A percentile compares a stretch with the other conserved stretches of the same genome.
Evolutionary conservation across 192 early-diverging fungal genomes (phyloP).

Genomic region (Mortierella antarctica): DNA sequence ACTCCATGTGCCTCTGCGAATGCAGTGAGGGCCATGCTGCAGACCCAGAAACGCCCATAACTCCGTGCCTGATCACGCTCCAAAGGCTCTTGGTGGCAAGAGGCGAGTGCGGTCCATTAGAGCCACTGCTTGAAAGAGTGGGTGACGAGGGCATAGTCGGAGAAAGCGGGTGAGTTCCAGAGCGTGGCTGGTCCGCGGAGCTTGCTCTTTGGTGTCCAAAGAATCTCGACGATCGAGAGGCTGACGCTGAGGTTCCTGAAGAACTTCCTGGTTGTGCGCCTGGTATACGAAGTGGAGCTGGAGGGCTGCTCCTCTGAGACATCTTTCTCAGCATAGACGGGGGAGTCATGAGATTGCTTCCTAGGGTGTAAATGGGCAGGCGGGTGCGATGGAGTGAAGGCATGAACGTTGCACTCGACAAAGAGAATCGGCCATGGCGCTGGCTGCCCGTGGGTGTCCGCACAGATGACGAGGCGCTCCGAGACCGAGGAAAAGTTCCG

Average conservation of each 20-base stretch:
- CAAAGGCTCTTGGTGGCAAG: constrained; percentile 25
- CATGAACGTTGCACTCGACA: constrained; percentile 32
- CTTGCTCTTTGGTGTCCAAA: constrained; percentile 29
- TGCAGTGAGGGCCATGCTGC: constrained; percentile 28
- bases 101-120: constrained; percentile 24
- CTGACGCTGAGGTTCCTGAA: background rate
- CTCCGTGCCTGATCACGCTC: constrained; percentile 37
- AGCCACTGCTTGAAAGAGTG: background rate
- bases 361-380: constrained; percentile 27
- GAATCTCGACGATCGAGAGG: constrained; percentile 23
- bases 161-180: background rate
- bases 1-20: constrained; percentile 12
- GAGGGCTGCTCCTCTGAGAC: constrained; percentile 25
- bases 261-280: background rate
- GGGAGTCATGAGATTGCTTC: constrained; percentile 39
- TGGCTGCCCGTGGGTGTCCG: constrained; percentile 15
- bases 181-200: constrained; percentile 11
- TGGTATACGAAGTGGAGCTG: constrained; percentile 33
- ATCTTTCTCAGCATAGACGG: constrained; percentile 43
- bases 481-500: constrained; percentile 1
- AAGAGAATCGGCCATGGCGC: constrained; percentile 30
- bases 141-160: constrained; percentile 28
- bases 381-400: constrained; percentile 31
- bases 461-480: constrained; percentile 3
- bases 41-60: constrained; percentile 50